These are phyloP conservation scores for Gremmenia infestans DNA, from an alignment of 2,329 filamentous ascomycete genomes.

Conservation along the genomic window DNA sequence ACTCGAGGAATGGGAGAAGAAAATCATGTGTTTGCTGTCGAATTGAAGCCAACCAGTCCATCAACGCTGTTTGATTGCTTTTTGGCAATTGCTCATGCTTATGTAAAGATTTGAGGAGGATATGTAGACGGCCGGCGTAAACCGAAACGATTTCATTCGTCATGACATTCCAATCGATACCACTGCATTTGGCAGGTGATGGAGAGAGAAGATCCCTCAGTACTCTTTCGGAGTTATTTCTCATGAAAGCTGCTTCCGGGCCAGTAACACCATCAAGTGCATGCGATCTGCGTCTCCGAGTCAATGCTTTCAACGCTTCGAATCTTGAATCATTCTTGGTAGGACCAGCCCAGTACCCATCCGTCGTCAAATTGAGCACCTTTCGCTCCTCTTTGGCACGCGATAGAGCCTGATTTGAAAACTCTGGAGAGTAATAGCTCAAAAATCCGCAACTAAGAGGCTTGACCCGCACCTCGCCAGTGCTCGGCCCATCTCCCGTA, in stretches of 20 bases:
- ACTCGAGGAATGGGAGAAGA: slow-evolving; percentile 42
- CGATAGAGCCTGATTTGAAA: slow-evolving; percentile 29
- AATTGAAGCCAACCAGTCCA: slow-evolving; percentile 31
- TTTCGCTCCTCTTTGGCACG: slow-evolving; percentile 33
- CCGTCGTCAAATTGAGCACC: slow-evolving; percentile 38
- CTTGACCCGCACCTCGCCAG: slow-evolving; percentile 39
- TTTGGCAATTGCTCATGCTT: slow-evolving; percentile 13
- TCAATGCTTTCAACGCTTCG: slow-evolving; percentile 32
- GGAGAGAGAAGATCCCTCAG: slow-evolving; percentile 25
- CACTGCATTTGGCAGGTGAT: slow-evolving; percentile 31
- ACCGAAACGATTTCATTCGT: slow-evolving; percentile 39
- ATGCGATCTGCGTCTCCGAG: slow-evolving; percentile 35
- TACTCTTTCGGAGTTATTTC: slow-evolving; percentile 28
- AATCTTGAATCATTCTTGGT: slow-evolving; percentile 23
- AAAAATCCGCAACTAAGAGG: slow-evolving; percentile 39
- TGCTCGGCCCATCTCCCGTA: slow-evolving; percentile 34
- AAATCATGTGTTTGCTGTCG: slow-evolving; percentile 39
- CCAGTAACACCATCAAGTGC: slow-evolving; percentile 31
- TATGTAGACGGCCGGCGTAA: slow-evolving; percentile 33
- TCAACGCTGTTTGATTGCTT: slow-evolving; percentile 26
- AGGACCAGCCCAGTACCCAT: slow-evolving; percentile 36
- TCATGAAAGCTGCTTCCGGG: slow-evolving; percentile 34
- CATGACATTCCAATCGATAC: slow-evolving; percentile 41
- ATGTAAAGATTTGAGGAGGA: slow-evolving; percentile 29
- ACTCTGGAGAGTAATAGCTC: slow-evolving; percentile 40